Percentiles rank a stretch among this genome's conserved stretches.
These are phyloP conservation scores for Domatiomyces globalis DNA, from an alignment of 2,329 filamentous ascomycete species.

Conservation along the genomic window DNA sequence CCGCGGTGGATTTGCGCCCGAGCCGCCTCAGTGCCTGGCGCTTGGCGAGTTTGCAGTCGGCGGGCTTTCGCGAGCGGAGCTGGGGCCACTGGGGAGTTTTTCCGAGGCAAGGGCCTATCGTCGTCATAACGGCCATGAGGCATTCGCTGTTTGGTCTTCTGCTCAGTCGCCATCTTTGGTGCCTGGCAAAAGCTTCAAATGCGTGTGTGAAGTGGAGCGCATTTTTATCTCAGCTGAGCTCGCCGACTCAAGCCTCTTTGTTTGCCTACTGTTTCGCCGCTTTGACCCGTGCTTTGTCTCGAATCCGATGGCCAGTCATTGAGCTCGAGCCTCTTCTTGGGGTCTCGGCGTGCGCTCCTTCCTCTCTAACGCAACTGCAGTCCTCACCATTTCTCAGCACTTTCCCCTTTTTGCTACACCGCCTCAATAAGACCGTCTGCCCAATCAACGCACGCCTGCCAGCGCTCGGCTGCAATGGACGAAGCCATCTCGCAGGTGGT, in stretches of 20 bases:
- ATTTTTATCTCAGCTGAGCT: not conserved
- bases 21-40: too few relatives aligned
- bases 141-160: not conserved
- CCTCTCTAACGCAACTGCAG: not conserved
- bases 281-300: not conserved
- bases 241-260: not conserved
- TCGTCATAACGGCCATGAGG: not conserved
- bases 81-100: not conserved
- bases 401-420: not conserved
- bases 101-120: not conserved
- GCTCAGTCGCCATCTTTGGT: not conserved
- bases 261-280: not conserved
- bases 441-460: not conserved
- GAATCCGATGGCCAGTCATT: not conserved
- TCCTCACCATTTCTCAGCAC: not conserved
- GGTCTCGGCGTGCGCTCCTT: not conserved
- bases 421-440: not conserved
- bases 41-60: not conserved
- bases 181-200: not conserved
- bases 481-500: conserved; percentile 61
- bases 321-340: not conserved
- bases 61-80: too few relatives aligned
- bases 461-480: conserved; percentile 26
- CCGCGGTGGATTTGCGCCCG: too few relatives aligned
- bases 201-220: not conserved